Evolutionary conservation across 164 flowering plant genomes (phyloP).

Genomic region (Stephania japonica): DNA sequence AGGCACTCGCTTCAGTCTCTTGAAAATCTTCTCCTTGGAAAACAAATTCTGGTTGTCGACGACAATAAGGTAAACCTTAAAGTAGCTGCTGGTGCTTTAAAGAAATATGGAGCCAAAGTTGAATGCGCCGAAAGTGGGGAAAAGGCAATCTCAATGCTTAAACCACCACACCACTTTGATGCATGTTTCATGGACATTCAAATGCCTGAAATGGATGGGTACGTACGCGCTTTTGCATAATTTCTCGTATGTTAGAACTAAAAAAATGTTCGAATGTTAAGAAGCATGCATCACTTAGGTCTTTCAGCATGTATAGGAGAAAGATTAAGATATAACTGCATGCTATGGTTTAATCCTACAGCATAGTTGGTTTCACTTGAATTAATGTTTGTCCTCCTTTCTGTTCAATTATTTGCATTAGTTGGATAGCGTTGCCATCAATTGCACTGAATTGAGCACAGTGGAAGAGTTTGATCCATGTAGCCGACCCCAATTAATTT

Average conservation of each 20-base stretch:
- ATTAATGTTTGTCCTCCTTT: neutral
- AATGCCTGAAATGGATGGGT: constrained; percentile 99
- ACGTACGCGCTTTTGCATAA: constrained; percentile 10
- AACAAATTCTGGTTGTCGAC: constrained; percentile 78
- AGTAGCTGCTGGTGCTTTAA: constrained; percentile 87
- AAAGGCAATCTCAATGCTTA: constrained; percentile 51
- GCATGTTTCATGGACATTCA: constrained; percentile 99
- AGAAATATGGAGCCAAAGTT: constrained; percentile 90
- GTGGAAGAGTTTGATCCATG: too few species aligned
- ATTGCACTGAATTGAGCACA: too few species aligned
- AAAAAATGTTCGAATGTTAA: neutral
- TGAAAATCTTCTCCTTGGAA: constrained; percentile 55
- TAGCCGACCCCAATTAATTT: too few species aligned
- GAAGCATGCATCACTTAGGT: neutral
- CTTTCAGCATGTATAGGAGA: neutral
- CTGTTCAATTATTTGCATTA: neutral
- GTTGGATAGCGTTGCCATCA: neutral
- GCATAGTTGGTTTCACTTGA: neutral
- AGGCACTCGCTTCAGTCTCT: constrained; percentile 42
- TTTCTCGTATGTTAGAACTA: neutral
- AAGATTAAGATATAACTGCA: neutral
- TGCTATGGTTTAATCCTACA: too few species aligned
- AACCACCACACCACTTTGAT: constrained; percentile 74
- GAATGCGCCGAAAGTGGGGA: constrained; percentile 62
- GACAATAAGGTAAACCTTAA: constrained; percentile 77